A percentile compares a stretch with the other conserved stretches of the same genome.
Evolutionary conservation across 495 filamentous ascomycete genomes (phyloP).

Genomic region (Penicillium longicatenatum): DNA sequence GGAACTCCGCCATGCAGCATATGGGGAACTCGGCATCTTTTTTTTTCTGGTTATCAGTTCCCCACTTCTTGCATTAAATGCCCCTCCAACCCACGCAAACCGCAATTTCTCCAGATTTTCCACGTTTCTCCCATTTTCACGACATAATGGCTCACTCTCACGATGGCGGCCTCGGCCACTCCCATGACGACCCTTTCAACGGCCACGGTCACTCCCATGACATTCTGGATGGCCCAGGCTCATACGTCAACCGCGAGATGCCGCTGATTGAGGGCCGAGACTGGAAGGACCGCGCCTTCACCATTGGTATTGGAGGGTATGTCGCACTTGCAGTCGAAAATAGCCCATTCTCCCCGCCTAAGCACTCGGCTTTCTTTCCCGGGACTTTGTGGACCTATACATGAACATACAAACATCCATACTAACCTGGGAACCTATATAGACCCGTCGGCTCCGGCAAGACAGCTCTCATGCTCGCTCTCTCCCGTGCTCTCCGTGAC

Average conservation of each 20-base stretch:
- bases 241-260: slow-evolving; percentile 88
- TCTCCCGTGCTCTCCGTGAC: slow-evolving; percentile 77
- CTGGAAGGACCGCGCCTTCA: slow-evolving; percentile 92
- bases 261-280: slow-evolving; percentile 84
- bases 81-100: slow-evolving; percentile 21
- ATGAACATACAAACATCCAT: neutral
- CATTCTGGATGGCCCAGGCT: slow-evolving; percentile 92
- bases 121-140: neutral
- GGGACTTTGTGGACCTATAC: slow-evolving; percentile 2
- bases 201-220: slow-evolving; percentile 96
- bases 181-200: slow-evolving; percentile 64
- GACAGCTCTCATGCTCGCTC: slow-evolving; percentile 90
- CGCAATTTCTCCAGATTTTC: neutral
- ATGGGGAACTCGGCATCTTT: slow-evolving; percentile 23
- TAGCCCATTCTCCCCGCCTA: neutral
- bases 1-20: slow-evolving; percentile 24
- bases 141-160: slow-evolving; percentile 49
- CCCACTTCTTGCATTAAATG: slow-evolving; percentile 26
- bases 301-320: slow-evolving; percentile 94
- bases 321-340: slow-evolving; percentile 19
- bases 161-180: slow-evolving; percentile 52
- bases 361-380: neutral
- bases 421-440: neutral
- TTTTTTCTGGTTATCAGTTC: slow-evolving; percentile 24
- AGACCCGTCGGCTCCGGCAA: slow-evolving; percentile 98